Conservation (phyloP, 164 flowering plant species). For the Dillenia turbinata region DNA sequence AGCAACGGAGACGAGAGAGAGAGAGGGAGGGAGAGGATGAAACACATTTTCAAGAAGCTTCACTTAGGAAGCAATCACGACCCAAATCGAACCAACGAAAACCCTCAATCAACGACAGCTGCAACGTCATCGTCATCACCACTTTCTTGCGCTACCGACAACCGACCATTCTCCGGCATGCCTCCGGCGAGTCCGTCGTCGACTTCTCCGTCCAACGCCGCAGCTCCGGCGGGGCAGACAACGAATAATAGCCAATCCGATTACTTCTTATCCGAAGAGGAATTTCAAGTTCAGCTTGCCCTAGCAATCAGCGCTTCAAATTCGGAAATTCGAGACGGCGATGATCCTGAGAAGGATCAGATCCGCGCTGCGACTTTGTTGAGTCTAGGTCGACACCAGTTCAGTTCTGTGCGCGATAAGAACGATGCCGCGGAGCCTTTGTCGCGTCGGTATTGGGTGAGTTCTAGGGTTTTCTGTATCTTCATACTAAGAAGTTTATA, state of each 20-base stretch:
- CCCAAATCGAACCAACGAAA: slow-evolving; percentile 59
- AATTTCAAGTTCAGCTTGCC: slow-evolving; percentile 87
- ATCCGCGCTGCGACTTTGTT: slow-evolving; percentile 68
- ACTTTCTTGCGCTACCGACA: slow-evolving; percentile 34
- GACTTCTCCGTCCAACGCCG: slow-evolving; percentile 11
- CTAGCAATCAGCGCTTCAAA: slow-evolving; percentile 90
- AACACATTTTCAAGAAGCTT: slow-evolving; percentile 95
- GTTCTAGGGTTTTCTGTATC: slow-evolving; percentile 15
- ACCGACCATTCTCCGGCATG: slow-evolving; percentile 17
- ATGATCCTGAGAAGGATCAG: slow-evolving; percentile 70
- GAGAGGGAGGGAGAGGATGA: slow-evolving; percentile 38
- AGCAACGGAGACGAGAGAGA: not conserved
- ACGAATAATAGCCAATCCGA: slow-evolving; percentile 25
- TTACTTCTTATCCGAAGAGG: slow-evolving; percentile 79
- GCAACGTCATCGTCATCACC: slow-evolving; percentile 17
- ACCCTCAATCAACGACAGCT: slow-evolving; percentile 10
- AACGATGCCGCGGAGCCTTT: slow-evolving; percentile 37
- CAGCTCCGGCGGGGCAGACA: slow-evolving; percentile 7
- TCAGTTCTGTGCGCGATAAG: slow-evolving; percentile 23
- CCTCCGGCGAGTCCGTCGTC: slow-evolving; percentile 22
- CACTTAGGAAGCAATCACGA: slow-evolving; percentile 61
- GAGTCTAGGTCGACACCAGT: slow-evolving; percentile 47
- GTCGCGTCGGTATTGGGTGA: slow-evolving; percentile 76
- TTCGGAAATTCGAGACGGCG: slow-evolving; percentile 43
- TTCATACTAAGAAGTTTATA: not conserved